phyloP scores from a whole-genome alignment of 805 yeast genomes.

The Scheffersomyces spartinae region DNA sequence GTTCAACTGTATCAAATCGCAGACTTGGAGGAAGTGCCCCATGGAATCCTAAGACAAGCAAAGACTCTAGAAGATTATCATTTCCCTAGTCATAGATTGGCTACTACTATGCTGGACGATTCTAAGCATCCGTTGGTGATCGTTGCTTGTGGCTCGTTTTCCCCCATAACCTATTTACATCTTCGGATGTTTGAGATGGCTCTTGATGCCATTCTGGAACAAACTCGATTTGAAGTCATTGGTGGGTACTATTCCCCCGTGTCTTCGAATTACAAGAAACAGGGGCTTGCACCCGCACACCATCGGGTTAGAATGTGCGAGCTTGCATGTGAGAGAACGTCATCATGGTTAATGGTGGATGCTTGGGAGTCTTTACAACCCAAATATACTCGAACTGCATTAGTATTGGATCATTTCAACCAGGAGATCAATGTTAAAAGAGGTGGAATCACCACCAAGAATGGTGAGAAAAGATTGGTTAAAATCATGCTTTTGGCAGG shows the following conservation, averaged over 20 bases:
- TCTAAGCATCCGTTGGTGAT: slow-evolving; percentile 81
- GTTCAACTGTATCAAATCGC: slow-evolving; percentile 62
- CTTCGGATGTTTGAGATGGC: slow-evolving; percentile 99
- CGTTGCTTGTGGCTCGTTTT: slow-evolving; percentile 96
- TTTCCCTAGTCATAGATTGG: slow-evolving; percentile 83
- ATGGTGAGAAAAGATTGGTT: slow-evolving; percentile 63
- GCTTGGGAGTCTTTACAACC: slow-evolving; percentile 97
- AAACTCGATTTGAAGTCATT: slow-evolving; percentile 85
- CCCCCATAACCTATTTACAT: slow-evolving; percentile 91
- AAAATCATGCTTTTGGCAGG: slow-evolving; percentile 96
- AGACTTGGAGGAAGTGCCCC: slow-evolving; percentile 94
- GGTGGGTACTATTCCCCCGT: slow-evolving; percentile 97
- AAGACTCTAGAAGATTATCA: slow-evolving; percentile 51
- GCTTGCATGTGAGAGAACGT: slow-evolving; percentile 91
- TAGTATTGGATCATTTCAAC: slow-evolving; percentile 92
- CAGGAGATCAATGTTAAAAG: slow-evolving; percentile 86
- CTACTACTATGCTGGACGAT: slow-evolving; percentile 56
- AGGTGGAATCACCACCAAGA: slow-evolving; percentile 62
- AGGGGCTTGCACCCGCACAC: slow-evolving; percentile 78
- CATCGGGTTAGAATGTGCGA: slow-evolving; percentile 98
- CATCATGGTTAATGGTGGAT: slow-evolving; percentile 97
- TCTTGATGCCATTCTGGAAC: slow-evolving; percentile 81
- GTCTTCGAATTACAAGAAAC: slow-evolving; percentile 82
- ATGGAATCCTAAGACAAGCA: slow-evolving; percentile 86
- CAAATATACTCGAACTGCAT: slow-evolving; percentile 84